Percentiles rank a stretch among this genome's conserved stretches.
phyloP scores from a whole-genome alignment of 352 stramenopile genomes.

The Detonula confervacea region DNA sequence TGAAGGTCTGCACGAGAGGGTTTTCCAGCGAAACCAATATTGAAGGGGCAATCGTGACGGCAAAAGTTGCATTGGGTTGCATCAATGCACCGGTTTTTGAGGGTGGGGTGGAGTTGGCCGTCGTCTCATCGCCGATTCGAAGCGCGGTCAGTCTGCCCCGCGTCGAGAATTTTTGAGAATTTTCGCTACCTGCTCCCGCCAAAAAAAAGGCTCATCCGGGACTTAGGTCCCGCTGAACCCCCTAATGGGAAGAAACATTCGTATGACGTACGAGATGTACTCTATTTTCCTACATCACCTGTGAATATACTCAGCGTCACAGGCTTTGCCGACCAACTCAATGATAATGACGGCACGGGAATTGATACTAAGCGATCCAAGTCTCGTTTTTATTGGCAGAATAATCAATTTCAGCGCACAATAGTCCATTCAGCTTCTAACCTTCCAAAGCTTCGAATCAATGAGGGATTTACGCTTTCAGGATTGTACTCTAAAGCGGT shows the following conservation, averaged over 20 bases:
- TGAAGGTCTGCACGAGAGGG: background rate
- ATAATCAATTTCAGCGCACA: background rate
- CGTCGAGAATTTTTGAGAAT: background rate
- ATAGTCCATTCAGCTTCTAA: conserved; percentile 16
- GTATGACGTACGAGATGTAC: background rate
- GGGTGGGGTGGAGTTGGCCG: background rate
- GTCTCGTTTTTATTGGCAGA: conserved; percentile 25
- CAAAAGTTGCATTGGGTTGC: background rate
- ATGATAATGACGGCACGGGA: conserved; percentile 14
- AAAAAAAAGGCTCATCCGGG: background rate
- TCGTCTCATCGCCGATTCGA: background rate
- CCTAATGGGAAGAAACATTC: conserved; percentile 1
- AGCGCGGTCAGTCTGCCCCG: background rate
- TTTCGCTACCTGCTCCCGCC: background rate
- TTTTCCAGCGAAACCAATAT: background rate
- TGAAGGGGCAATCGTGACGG: background rate
- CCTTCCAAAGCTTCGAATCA: too few species aligned
- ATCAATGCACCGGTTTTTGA: background rate
- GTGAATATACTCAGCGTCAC: conserved; percentile 35
- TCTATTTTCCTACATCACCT: conserved; percentile 25
- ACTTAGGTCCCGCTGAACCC: conserved; percentile 13
- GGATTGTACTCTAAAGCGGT: too few species aligned
- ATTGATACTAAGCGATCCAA: conserved; percentile 3
- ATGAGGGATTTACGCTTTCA: too few species aligned
- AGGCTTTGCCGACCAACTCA: conserved; percentile 12